phyloP scores from a whole-genome alignment of 345 rosid genomes.

The Triadica sebifera region DNA sequence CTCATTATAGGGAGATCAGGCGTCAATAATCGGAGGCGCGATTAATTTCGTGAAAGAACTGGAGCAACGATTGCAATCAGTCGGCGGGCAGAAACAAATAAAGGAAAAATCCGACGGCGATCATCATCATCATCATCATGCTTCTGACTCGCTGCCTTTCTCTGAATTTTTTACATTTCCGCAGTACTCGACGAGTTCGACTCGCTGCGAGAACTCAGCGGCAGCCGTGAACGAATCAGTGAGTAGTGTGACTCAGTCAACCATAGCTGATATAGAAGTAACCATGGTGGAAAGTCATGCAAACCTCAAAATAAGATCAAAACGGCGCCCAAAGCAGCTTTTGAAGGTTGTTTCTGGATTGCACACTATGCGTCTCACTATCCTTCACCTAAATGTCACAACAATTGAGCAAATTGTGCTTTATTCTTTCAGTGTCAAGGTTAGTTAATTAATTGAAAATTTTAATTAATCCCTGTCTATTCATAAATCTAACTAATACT shows the following conservation, averaged over 20 bases:
- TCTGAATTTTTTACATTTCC: slow-evolving; percentile 67
- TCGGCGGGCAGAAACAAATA: slow-evolving; percentile 32
- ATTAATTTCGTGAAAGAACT: slow-evolving; percentile 51
- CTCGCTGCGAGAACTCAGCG: slow-evolving; percentile 17
- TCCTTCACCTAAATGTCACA: slow-evolving; percentile 80
- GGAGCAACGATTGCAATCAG: slow-evolving; percentile 35
- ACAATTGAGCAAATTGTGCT: slow-evolving; percentile 61
- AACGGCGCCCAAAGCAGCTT: slow-evolving; percentile 66
- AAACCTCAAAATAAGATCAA: slow-evolving; percentile 70
- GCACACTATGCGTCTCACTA: slow-evolving; percentile 55
- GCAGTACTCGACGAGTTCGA: slow-evolving; percentile 45
- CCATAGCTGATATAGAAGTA: slow-evolving; percentile 73
- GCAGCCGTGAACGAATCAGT: slow-evolving; percentile 23
- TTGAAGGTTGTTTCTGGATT: slow-evolving; percentile 62
- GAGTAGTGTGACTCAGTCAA: slow-evolving; percentile 26
- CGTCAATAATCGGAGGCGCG: slow-evolving; percentile 52
- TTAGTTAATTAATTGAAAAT: slow-evolving; percentile 14
- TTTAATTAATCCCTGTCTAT: neutral
- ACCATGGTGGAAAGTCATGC: slow-evolving; percentile 84
- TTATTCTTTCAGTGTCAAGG: slow-evolving; percentile 81
- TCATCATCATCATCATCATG: neutral
- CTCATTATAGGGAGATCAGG: slow-evolving; percentile 44
- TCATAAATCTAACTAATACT: no score
- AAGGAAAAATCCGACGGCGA: slow-evolving; percentile 26
- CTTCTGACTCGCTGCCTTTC: slow-evolving; percentile 35